Percentiles rank a stretch among this genome's conserved stretches.
phyloP scores from a whole-genome alignment of 164 flowering plant species.

The Pachysandra terminalis region DNA sequence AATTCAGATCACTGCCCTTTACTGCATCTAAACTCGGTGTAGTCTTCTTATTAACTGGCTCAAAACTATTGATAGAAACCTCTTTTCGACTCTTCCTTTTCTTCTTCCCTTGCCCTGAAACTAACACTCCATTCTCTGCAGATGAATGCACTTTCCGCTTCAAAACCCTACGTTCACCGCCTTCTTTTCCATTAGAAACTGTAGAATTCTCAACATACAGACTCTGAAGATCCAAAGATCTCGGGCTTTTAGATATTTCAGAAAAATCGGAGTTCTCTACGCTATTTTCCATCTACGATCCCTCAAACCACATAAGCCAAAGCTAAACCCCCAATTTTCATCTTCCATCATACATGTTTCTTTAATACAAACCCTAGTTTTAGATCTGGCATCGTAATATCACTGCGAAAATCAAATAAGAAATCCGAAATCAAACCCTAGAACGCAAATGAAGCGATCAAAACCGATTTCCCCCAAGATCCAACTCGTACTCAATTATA shows the following conservation, averaged over 20 bases:
- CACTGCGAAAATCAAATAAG: slow-evolving; percentile 16
- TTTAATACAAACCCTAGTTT: slow-evolving; percentile 21
- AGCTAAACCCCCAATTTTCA: slow-evolving; percentile 36
- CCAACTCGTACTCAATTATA: slow-evolving; percentile 1
- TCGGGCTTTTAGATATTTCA: slow-evolving; percentile 44
- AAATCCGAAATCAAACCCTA: slow-evolving; percentile 11
- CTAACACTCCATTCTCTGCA: slow-evolving; percentile 16
- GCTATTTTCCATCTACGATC: slow-evolving; percentile 71
- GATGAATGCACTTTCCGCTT: slow-evolving; percentile 31
- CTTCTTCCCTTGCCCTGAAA: slow-evolving; percentile 24
- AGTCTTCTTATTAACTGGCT: slow-evolving; percentile 23
- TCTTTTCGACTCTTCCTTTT: slow-evolving; percentile 46
- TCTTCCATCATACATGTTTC: slow-evolving; percentile 45
- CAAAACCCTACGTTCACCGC: slow-evolving; percentile 9
- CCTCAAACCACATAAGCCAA: slow-evolving; percentile 29
- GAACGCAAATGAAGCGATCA: too few relatives aligned
- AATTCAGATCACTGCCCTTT: slow-evolving; percentile 12
- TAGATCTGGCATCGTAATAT: slow-evolving; percentile 45
- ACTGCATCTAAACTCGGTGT: slow-evolving; percentile 34
- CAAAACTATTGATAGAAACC: slow-evolving; percentile 41
- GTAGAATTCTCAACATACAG: slow-evolving; percentile 34
- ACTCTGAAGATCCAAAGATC: slow-evolving; percentile 65
- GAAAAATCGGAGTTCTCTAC: slow-evolving; percentile 37
- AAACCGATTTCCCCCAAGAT: slow-evolving; percentile 8
- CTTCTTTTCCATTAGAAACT: slow-evolving; percentile 9